Percentiles rank a stretch among this genome's conserved stretches.
These are phyloP conservation scores for Apium graveolens DNA, from an alignment of 129 eudicot genomes.

Conservation along the genomic window DNA sequence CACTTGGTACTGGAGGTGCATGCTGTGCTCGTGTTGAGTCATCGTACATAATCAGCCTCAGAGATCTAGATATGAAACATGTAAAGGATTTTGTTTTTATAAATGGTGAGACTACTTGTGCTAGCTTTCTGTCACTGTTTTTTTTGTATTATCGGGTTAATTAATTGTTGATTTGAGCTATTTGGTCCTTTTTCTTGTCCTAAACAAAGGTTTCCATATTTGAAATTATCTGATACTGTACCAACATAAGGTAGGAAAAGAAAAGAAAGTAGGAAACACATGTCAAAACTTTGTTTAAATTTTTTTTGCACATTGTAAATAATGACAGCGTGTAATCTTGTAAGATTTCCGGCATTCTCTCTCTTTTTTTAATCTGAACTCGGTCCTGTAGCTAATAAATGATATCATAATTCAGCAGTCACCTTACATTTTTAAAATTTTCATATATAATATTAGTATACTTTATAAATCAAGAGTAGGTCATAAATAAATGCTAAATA, in stretches of 20 bases:
- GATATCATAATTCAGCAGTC: background rate
- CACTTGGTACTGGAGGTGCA: constrained; percentile 53
- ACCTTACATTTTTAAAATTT: background rate
- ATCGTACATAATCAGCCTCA: constrained; percentile 62
- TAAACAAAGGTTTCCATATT: background rate
- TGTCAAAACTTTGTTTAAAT: background rate
- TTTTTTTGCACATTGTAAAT: background rate
- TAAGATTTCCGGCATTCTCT: background rate
- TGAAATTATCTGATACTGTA: background rate
- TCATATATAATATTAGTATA: background rate
- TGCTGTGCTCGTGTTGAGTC: constrained; percentile 76
- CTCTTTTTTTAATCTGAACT: background rate
- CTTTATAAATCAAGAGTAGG: background rate
- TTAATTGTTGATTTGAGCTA: background rate
- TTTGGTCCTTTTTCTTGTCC: background rate
- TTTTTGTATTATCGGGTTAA: background rate
- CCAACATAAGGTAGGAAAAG: background rate
- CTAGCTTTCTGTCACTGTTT: background rate
- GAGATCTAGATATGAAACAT: constrained; percentile 85
- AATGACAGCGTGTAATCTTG: background rate
- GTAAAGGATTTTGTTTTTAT: constrained; percentile 78
- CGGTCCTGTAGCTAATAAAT: background rate
- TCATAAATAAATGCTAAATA: background rate
- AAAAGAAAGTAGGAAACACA: background rate
- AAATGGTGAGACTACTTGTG: constrained; percentile 56